Base-by-base conservation (phyloP, 768 basidiomycete genomes). In the Cystoderma amianthinum region DNA sequence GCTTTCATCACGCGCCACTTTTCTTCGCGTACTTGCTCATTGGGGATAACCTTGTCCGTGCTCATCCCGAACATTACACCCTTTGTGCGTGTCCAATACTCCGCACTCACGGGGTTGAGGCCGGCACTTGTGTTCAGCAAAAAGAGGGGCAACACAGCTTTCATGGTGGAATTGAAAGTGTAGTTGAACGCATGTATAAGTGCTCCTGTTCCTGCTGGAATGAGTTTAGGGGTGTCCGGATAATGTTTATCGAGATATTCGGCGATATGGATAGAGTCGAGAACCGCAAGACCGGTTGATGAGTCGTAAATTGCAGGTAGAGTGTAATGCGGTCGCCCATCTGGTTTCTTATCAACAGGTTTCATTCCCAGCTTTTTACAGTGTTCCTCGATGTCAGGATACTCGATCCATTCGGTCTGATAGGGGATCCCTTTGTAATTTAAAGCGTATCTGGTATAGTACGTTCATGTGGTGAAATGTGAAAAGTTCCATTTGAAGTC, bases 321-420 rank as follows among this genome's bases (percentile, higher is more conserved):
- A 12, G 61, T 68, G 48, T 69, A 68, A 37, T 44, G 36, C 2
- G 45, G 54, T 17, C 12, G 25, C 6, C 63, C 63, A n/a, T n/a
- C n/a, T 23, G 58, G 48, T 0, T 44, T 25, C 12, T 51, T 51
- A 18, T 33, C 48, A 6, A 61, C 59, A 5, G 64, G 59, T 3
- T 41, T 25, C 0, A 59, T 58, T 9, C 67, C 64, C 28, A 66
- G 46, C 36, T 56, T 49, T 35, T 51, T 55, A 52, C 51, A 48
- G 34, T 50, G 44, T 2, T 38, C 37, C 37, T 41, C 62, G 42
- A 77, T 68, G 36, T 74, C 69, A 4, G 69, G 67, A 42, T 57
- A 69, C 41, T 72, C 72, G 30, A 73, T 52, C 71, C 72, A 72
- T 32, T 55, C 58, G 2, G 71, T 72, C 49, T 53, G 60, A 50